Base-by-base conservation (phyloP, 441 rosid species). In the Gossypium armourianum region DNA sequence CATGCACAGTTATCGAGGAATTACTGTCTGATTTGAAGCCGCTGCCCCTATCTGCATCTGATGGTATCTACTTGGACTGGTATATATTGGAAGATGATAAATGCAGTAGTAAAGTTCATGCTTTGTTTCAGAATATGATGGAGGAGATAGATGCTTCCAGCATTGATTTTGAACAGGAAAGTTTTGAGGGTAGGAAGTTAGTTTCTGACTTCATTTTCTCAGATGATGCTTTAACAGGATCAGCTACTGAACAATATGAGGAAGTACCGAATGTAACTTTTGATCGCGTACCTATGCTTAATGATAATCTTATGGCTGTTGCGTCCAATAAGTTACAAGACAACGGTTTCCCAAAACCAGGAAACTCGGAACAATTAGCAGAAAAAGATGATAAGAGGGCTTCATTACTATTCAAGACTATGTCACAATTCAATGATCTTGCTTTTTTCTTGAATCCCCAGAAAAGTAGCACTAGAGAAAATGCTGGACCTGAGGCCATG, bases 41-140 rank as follows among this genome's bases (percentile, higher is more conserved):
- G 62, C 76, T 72, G 58, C 79, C 84, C 5, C 79, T 86, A 26
- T 81, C 93, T 69, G 86, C 90, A 65, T 88, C 96, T 57, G 85
- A 88, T 84, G 87, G 82, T 75, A 92, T 95, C 73, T 95, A 95
- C 87, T 80, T 95, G 83, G 86, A 92, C 71, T 92, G 93, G 96
- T 83, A 82, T 77, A 87, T 92, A 56, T 79, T 90, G 72, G 95
- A 88, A 77, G 87, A 80, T 63, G 88, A 84, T 47, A 83, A 77
- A 67, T 75, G 76, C 80, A 79, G 28, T 79, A 65, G 52, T 70
- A 77, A 77, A n/a, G 54, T 61, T 64, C 55, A 55, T 76, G 79
- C 85, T 24, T 72, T 60, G 70, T 71, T 62, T 73, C 84, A 71
- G 74, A 78, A 75, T 73, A 68, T 75, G 57, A 74, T 79, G 32